Evolutionary conservation across 1,284 basidiomycete species (phyloP).

Genomic region (Irpex sp.): DNA sequence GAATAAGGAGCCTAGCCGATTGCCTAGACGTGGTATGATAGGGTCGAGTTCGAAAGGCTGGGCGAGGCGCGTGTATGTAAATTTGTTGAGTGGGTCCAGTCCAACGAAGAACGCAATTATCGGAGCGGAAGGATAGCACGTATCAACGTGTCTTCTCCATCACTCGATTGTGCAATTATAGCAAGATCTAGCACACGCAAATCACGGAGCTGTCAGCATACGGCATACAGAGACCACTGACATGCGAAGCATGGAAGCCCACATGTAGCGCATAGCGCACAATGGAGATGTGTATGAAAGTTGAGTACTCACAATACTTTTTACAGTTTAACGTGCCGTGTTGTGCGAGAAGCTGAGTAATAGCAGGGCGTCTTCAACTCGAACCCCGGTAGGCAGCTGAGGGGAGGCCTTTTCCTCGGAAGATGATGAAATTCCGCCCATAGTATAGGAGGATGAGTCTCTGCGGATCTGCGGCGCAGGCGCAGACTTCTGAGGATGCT

Average conservation of each 20-base stretch:
- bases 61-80: no score
- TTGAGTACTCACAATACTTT: slow-evolving; percentile 15
- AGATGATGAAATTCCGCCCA: slow-evolving; percentile 25
- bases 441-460: slow-evolving; percentile 19
- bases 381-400: slow-evolving; percentile 35
- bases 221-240: not conserved
- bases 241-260: not conserved
- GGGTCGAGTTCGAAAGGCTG: no score
- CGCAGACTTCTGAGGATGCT: slow-evolving; percentile 13
- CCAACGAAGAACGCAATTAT: not conserved
- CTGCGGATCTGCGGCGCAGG: slow-evolving; percentile 17
- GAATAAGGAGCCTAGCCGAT: no score
- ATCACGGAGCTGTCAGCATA: slow-evolving; percentile 12
- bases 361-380: slow-evolving; percentile 63
- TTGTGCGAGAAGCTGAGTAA: slow-evolving; percentile 69
- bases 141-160: not conserved
- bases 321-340: slow-evolving; percentile 42
- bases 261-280: not conserved
- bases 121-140: not conserved
- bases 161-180: slow-evolving; percentile 8
- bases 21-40: no score
- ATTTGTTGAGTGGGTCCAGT: no score
- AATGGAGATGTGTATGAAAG: no score
- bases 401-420: slow-evolving; percentile 24
- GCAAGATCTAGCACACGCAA: slow-evolving; percentile 6